Conservation (phyloP, 2,329 filamentous ascomycete species). For the Blastomyces emzantsi region DNA sequence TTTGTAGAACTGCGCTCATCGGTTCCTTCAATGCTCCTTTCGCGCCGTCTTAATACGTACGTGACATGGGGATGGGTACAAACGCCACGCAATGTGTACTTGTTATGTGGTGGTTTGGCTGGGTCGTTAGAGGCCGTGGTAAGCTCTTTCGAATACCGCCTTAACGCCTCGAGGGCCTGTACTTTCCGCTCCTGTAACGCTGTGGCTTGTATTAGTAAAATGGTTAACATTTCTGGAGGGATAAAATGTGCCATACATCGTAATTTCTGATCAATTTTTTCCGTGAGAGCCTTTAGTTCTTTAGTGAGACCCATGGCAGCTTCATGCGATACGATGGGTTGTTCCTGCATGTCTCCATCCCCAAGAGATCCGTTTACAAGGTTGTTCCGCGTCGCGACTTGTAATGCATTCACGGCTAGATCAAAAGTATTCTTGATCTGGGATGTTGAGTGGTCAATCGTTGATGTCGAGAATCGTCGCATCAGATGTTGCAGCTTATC, state of each 20-base stretch:
- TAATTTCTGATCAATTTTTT: conserved; percentile 35
- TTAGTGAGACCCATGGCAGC: conserved; percentile 22
- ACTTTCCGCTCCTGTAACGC: conserved; percentile 38
- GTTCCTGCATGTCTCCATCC: conserved; percentile 18
- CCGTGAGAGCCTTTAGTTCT: conserved; percentile 30
- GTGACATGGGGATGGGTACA: conserved; percentile 50
- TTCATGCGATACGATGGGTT: conserved; percentile 11
- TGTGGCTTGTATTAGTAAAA: conserved; percentile 7
- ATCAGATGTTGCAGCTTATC: conserved; percentile 26
- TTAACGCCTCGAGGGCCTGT: conserved; percentile 34
- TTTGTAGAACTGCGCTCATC: conserved; percentile 23
- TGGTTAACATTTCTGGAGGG: background rate
- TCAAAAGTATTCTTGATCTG: conserved; percentile 28
- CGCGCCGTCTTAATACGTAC: conserved; percentile 43
- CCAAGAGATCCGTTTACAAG: conserved; percentile 15
- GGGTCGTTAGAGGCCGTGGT: conserved; percentile 37
- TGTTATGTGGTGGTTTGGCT: conserved; percentile 35
- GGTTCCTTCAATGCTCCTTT: conserved; percentile 19
- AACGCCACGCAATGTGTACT: conserved; percentile 50
- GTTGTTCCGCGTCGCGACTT: conserved; percentile 21
- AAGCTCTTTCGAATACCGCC: conserved; percentile 38
- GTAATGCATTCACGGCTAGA: conserved; percentile 28
- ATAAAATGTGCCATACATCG: conserved; percentile 24
- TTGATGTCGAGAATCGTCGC: conserved; percentile 23
- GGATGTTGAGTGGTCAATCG: conserved; percentile 17